Evolutionary conservation across 371 early-diverging fungal genomes (phyloP).

Genomic region (Dinochytrium kinnereticum): DNA sequence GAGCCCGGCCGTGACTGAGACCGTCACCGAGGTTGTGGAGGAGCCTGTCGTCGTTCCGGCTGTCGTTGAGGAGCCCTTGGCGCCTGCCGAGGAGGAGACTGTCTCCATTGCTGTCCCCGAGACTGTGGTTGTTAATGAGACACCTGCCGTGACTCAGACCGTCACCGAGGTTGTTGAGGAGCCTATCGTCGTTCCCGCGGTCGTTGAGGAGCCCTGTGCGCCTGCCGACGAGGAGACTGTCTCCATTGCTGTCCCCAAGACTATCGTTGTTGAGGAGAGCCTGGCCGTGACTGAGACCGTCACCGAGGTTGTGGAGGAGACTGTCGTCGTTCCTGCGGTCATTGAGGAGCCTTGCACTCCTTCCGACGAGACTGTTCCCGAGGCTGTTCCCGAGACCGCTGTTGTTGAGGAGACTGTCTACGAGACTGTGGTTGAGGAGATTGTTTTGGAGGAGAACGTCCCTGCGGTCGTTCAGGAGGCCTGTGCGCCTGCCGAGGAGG

Average conservation of each 20-base stretch:
- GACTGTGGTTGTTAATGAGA: neutral
- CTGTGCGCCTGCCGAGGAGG: neutral
- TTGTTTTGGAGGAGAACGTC: neutral
- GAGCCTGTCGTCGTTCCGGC: neutral
- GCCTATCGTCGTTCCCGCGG: neutral
- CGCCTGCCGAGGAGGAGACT: neutral
- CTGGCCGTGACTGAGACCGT: neutral
- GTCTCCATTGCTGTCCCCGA: neutral
- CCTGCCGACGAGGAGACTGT: neutral
- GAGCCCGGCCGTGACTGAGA: neutral
- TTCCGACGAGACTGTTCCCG: too few species aligned
- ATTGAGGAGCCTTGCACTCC: neutral
- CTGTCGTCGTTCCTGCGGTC: neutral
- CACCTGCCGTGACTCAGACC: neutral
- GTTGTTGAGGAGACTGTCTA: too few species aligned
- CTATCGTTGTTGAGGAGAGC: neutral
- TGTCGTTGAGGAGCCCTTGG: neutral
- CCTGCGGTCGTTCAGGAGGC: neutral
- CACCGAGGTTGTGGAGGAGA: neutral
- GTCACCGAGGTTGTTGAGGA: constrained; percentile 3
- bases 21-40: neutral
- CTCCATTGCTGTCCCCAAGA: neutral
- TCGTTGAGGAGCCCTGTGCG: too few species aligned
- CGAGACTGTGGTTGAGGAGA: neutral
- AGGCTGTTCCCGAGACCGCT: too few species aligned